These are phyloP conservation scores for Rhodotorula toruloides DNA, from an alignment of 768 basidiomycete genomes.

Conservation along the genomic window DNA sequence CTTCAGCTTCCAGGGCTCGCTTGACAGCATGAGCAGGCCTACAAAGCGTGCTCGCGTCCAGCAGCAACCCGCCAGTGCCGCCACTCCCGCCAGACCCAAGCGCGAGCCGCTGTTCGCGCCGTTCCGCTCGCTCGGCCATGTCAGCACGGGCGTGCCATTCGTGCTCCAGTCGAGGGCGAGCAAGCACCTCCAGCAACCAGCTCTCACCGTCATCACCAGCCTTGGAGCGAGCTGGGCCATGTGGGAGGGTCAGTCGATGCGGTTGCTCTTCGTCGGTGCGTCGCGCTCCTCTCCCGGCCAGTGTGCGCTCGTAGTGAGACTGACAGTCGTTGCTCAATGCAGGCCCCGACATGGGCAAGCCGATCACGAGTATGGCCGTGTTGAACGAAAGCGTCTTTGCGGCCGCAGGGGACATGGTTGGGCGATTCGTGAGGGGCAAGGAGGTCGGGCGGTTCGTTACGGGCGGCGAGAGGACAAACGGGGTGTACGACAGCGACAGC, in stretches of 20 bases:
- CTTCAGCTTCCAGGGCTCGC: too few species aligned
- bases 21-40: background rate
- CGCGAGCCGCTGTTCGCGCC: slow-evolving; percentile 65
- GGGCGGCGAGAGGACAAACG: background rate
- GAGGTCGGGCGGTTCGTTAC: slow-evolving; percentile 58
- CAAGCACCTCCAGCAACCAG: slow-evolving; percentile 78
- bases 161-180: slow-evolving; percentile 75
- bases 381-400: slow-evolving; percentile 83
- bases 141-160: slow-evolving; percentile 87
- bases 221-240: slow-evolving; percentile 85
- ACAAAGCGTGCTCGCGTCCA: slow-evolving; percentile 12
- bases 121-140: slow-evolving; percentile 88
- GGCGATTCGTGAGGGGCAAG: slow-evolving; percentile 83
- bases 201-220: slow-evolving; percentile 76
- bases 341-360: slow-evolving; percentile 77
- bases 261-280: slow-evolving; percentile 85
- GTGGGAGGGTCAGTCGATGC: slow-evolving; percentile 94
- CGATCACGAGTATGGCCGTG: slow-evolving; percentile 70
- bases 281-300: slow-evolving; percentile 31
- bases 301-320: background rate
- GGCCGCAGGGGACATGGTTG: slow-evolving; percentile 60
- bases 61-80: background rate
- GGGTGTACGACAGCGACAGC: background rate
- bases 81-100: background rate
- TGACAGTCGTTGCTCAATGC: background rate